These are phyloP conservation scores for Chalciporus sphaerocephalus DNA, from an alignment of 768 basidiomycete genomes.

Conservation along the genomic window DNA sequence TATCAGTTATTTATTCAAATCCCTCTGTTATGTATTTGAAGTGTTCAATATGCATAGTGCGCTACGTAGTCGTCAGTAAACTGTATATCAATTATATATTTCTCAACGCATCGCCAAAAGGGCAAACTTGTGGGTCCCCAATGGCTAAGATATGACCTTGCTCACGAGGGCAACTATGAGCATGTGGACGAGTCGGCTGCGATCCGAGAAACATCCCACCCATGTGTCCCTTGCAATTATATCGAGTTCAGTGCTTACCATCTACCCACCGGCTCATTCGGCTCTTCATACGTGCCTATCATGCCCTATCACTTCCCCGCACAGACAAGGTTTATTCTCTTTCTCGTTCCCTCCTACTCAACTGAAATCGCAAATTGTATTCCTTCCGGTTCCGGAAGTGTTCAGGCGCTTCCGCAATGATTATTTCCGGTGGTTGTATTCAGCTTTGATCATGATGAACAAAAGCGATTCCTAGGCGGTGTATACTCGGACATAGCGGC, in stretches of 20 bases:
- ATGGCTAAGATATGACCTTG: not conserved
- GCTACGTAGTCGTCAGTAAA: constrained; percentile 2
- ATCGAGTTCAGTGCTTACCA: not conserved
- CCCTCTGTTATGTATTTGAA: not conserved
- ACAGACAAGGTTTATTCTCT: not conserved
- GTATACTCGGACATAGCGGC: not conserved
- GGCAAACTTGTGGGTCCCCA: not conserved
- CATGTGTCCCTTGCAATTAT: not conserved
- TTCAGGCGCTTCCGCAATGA: not conserved
- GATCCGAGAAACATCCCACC: not conserved
- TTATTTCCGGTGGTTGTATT: constrained; percentile 1
- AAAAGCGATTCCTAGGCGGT: not conserved
- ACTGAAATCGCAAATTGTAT: not conserved
- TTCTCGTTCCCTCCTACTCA: not conserved
- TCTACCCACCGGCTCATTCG: too few species aligned
- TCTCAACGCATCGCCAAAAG: not conserved
- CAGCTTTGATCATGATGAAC: not conserved
- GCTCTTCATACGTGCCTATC: not conserved
- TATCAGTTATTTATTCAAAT: not conserved
- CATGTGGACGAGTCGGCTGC: not conserved
- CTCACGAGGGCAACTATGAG: not conserved
- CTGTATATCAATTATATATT: constrained; percentile 1
- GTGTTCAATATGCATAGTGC: not conserved
- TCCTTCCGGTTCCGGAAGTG: not conserved
- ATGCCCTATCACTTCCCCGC: not conserved